Conservation (phyloP, 306 rosid genomes). For the Lithocarpus polystachyus region DNA sequence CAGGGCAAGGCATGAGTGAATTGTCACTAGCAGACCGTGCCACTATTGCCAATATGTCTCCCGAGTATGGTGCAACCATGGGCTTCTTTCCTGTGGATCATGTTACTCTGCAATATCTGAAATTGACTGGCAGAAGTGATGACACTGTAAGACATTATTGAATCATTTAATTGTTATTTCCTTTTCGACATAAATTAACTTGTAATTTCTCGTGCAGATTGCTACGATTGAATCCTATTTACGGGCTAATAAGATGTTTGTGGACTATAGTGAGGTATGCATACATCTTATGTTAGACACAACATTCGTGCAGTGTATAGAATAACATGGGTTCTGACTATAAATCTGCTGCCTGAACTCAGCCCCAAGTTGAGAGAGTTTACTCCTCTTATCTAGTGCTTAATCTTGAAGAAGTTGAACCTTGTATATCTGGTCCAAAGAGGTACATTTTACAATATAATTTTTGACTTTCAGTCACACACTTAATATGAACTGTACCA, state of each 20-base stretch:
- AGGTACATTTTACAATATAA: slow-evolving; percentile 41
- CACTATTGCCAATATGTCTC: slow-evolving; percentile 96
- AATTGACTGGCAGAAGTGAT: slow-evolving; percentile 83
- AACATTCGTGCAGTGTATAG: not conserved
- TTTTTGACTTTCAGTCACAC: slow-evolving; percentile 12
- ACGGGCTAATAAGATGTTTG: slow-evolving; percentile 88
- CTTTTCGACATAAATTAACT: slow-evolving; percentile 35
- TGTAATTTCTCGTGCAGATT: slow-evolving; percentile 47
- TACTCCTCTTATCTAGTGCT: slow-evolving; percentile 83
- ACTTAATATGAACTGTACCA: not conserved
- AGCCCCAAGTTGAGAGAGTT: slow-evolving; percentile 80
- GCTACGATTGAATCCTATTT: slow-evolving; percentile 77
- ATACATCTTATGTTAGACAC: not conserved
- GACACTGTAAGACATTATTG: slow-evolving; percentile 59
- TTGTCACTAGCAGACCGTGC: slow-evolving; percentile 93
- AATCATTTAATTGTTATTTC: slow-evolving; percentile 6
- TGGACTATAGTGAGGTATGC: slow-evolving; percentile 76
- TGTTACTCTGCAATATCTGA: slow-evolving; percentile 88
- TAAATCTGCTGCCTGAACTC: slow-evolving; percentile 29
- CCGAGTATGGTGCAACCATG: slow-evolving; percentile 97
- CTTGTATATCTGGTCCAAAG: slow-evolving; percentile 97
- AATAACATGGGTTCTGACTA: slow-evolving; percentile 23
- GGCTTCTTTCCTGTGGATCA: slow-evolving; percentile 99
- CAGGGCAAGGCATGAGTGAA: slow-evolving; percentile 94
- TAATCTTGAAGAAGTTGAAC: slow-evolving; percentile 75